Base-by-base conservation (phyloP, 1,284 basidiomycete species). In the Ceratobasidium theobromae region DNA sequence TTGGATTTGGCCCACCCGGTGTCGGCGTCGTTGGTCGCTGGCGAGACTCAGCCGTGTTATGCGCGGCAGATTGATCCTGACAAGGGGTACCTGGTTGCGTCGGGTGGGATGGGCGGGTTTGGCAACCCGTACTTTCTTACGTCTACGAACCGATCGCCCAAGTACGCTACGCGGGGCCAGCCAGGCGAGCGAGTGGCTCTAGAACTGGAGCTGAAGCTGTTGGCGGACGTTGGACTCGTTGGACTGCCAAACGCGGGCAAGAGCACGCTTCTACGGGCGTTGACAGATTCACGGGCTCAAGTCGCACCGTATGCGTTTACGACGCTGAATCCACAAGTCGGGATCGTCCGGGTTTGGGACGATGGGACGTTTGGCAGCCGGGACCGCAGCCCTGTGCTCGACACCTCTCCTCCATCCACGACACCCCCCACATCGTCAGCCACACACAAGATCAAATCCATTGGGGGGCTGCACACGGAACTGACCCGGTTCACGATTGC, bases 201-300 rank as follows among this genome's bases (percentile, higher is more conserved):
- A 23, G 84, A 86, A 40, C 82, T 99, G n/a, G 96, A 98, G 76
- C 88, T 99, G 71, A 98, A 99, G 76, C 83, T 95, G 4, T 81
- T 96, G 1, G 94, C 95, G 0, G 96, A 99, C 75, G 84, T 99
- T 23, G 97, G 95, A 0, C 79, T 99, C 11, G 95, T 99, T 2
- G 97, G 96, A 0, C 86, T 98, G 77, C 97, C 97, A 1, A 99
- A 99, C 72, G 94, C 93, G 0, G 89, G 90, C 28, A 91, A 93
- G 77, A 90, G 89, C 74, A 99, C 96, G 0, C 79, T 99, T 18
- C 80, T 99, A 2, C 87, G 93, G 12, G 92, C 94, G 0, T 79
- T 99, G 18, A 98, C 95, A 0, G 92, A 91, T 4, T 89, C 91
- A 11, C 87, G 87, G 72, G 93, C 91, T 1, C 89, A 93, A 72